phyloP scores from a whole-genome alignment of 345 rosid genomes.

The Mallotus nudiflorus region DNA sequence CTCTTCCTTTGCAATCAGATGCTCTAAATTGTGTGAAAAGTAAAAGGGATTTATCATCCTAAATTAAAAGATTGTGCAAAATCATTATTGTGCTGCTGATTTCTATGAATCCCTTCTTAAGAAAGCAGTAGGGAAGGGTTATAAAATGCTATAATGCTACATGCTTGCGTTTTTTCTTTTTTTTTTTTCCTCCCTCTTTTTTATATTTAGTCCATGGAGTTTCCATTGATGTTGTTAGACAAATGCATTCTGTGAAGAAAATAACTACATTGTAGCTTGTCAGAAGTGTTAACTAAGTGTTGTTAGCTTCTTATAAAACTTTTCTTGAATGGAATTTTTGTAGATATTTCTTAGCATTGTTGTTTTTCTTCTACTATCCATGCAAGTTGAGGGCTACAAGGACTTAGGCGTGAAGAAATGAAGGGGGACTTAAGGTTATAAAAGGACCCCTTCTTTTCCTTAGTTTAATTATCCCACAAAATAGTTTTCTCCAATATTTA shows the following conservation, averaged over 20 bases:
- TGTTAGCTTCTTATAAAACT: background rate
- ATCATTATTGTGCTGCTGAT: conserved; percentile 2
- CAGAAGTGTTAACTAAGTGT: background rate
- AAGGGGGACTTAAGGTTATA: too few species aligned
- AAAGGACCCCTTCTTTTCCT: too few species aligned
- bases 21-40: background rate
- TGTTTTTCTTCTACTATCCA: too few species aligned
- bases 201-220: background rate
- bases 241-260: background rate
- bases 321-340: too few species aligned
- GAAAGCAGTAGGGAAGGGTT: too few species aligned
- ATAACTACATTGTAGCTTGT: background rate
- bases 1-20: background rate
- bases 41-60: conserved; percentile 1
- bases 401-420: too few species aligned
- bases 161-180: background rate
- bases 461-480: too few species aligned
- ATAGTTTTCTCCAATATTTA: too few species aligned
- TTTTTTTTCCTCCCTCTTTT: background rate
- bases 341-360: too few species aligned
- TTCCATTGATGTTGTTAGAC: background rate
- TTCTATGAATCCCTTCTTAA: background rate
- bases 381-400: too few species aligned
- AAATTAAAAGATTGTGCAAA: background rate
- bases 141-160: background rate